Base-by-base conservation (phyloP, 768 basidiomycete genomes). In the Mycena amicta region DNA sequence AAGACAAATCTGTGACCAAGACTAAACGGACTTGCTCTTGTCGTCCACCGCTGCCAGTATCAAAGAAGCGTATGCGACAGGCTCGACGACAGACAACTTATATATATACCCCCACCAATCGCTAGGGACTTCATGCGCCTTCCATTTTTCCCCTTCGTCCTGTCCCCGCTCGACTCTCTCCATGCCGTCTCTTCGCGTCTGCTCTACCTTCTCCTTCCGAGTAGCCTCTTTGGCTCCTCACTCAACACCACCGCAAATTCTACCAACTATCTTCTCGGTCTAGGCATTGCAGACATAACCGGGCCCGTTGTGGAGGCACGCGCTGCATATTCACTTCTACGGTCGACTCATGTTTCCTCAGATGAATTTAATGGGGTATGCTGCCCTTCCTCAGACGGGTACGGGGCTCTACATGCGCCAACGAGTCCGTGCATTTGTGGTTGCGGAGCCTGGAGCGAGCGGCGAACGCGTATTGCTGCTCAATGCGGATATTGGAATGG, bases 301-400 rank as follows among this genome's bases (percentile, higher is more conserved):
- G 57, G 80, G 26, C 80, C 80, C 3, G 77, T 83, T 30, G 83
- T 83, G 16, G 80, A 84, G 43, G 43, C 20, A 8, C 13, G 43
- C 20, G 22, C 13, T 15, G 13, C 13, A 6, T n/a, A 23, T 15
- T 13, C 43, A 6, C 20, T 13, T 23, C 43, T n/a, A 45, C 22
- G 6, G 69, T 84, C 82, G 15, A 83, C 83, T 60, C 82, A 37
- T 37, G 33, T 37, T 23, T 5, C 22, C 22, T 23, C 13, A 15
- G 70, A 84, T 81, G 15, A 83, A 84, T 60, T 82, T 83, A 77
- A 81, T 83, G 79, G 83, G 83, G 3, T 84, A 82, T 66, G 83
- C 81, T 4, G 70, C 61, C 4, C 64, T 79, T 2, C 54, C 71
- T 4, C 83, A 84, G 66, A 81, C 76, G 6, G 81, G 80, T 65